Percentiles rank a stretch among this genome's conserved stretches.
Evolutionary conservation across 306 rosid species (phyloP).

Genomic region (Prunus salicina): DNA sequence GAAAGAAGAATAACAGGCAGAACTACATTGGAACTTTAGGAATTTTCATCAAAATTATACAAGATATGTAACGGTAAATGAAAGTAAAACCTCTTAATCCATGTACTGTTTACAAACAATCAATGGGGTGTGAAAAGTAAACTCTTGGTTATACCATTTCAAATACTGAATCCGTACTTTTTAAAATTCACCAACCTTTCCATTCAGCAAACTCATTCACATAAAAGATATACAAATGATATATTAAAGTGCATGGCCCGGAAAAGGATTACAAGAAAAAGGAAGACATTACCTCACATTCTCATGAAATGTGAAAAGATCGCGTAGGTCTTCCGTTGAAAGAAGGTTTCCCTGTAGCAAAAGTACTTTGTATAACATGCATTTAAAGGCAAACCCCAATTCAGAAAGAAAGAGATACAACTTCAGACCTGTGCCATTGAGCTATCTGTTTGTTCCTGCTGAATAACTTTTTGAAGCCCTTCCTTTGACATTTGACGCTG

Average conservation of each 20-base stretch:
- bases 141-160: not conserved
- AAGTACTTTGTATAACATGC: constrained; percentile 17
- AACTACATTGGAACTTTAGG: not conserved
- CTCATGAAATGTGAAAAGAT: constrained; percentile 83
- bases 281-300: constrained; percentile 52
- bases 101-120: not conserved
- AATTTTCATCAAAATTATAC: too few relatives aligned
- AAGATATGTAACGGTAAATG: not conserved
- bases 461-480: constrained; percentile 98
- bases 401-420: constrained; percentile 22
- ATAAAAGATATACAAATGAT: not conserved
- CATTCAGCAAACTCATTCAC: not conserved
- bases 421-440: constrained; percentile 51
- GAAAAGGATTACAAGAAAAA: not conserved
- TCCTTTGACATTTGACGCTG: constrained; percentile 99
- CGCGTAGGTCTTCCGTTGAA: constrained; percentile 86
- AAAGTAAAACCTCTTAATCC: not conserved
- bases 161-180: not conserved
- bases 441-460: constrained; percentile 67
- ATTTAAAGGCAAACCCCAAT: constrained; percentile 22
- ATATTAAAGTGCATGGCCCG: not conserved
- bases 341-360: constrained; percentile 65
- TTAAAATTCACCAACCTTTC: not conserved
- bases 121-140: too few relatives aligned
- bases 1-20: constrained; percentile 12